Conservation (phyloP, 1,139 yeast species). For the Ogataea hybrid region DNA sequence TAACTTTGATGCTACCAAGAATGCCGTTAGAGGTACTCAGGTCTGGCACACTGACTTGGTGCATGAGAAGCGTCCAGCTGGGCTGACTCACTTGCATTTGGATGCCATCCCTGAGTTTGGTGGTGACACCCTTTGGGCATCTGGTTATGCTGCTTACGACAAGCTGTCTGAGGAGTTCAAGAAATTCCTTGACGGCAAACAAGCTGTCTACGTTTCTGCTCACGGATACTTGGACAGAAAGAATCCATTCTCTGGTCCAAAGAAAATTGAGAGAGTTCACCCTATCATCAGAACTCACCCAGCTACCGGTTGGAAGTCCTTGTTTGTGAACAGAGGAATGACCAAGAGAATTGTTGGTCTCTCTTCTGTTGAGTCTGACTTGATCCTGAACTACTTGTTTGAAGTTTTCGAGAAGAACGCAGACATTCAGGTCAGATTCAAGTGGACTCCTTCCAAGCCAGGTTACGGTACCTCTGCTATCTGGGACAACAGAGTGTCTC, state of each 20-base stretch:
- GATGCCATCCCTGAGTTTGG: conserved; percentile 46
- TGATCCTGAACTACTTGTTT: conserved; percentile 41
- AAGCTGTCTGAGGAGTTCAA: conserved; percentile 49
- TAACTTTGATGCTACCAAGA: conserved; percentile 26
- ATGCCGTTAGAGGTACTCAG: conserved; percentile 17
- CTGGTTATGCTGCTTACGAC: conserved; percentile 51
- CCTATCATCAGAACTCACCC: conserved; percentile 52
- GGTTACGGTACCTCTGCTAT: conserved; percentile 54
- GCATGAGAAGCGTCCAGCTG: conserved; percentile 48
- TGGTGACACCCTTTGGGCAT: conserved; percentile 51
- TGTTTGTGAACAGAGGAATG: conserved; percentile 45
- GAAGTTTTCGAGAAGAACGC: conserved; percentile 43
- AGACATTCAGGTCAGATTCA: conserved; percentile 54
- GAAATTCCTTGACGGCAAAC: conserved; percentile 47
- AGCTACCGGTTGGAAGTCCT: conserved; percentile 53
- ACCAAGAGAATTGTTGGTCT: conserved; percentile 45
- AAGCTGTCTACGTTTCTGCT: conserved; percentile 45
- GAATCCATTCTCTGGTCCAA: conserved; percentile 44
- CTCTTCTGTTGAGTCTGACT: conserved; percentile 39
- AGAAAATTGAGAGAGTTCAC: conserved; percentile 42
- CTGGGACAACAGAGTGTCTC: conserved; percentile 56
- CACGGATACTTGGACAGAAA: conserved; percentile 42
- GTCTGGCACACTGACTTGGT: conserved; percentile 49
- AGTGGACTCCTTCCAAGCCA: conserved; percentile 44
- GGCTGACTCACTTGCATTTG: conserved; percentile 45